Percentiles rank a stretch among this genome's conserved stretches.
phyloP scores from a whole-genome alignment of 345 rosid genomes.

The Physaria fendleri region DNA sequence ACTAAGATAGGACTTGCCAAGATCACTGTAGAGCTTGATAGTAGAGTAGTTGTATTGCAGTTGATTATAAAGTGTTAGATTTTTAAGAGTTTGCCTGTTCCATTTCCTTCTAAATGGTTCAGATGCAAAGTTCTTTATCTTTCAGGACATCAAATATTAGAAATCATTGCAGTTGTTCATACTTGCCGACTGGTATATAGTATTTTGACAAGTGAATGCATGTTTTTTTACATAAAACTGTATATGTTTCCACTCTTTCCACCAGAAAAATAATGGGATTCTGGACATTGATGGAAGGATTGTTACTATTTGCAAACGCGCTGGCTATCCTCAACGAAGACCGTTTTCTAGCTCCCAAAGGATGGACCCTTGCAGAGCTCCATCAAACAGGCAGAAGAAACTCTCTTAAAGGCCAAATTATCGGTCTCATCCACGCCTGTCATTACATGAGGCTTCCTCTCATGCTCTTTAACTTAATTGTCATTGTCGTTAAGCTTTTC shows the following conservation, averaged over 20 bases:
- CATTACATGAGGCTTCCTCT: constrained; percentile 36
- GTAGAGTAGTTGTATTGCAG: background rate
- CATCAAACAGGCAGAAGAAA: constrained; percentile 31
- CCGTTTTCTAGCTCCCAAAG: constrained; percentile 49
- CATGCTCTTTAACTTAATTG: constrained; percentile 30
- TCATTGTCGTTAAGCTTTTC: constrained; percentile 25
- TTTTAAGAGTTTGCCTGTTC: background rate
- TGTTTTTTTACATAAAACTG: background rate
- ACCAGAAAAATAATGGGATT: constrained; percentile 37
- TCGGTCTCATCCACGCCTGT: constrained; percentile 34
- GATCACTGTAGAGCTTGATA: background rate
- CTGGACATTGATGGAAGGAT: constrained; percentile 45
- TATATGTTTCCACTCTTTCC: background rate
- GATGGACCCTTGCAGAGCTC: constrained; percentile 48
- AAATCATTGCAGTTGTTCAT: background rate
- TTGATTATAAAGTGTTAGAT: background rate
- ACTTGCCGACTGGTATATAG: background rate
- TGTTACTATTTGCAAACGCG: constrained; percentile 45
- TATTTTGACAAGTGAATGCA: background rate
- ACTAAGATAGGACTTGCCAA: background rate
- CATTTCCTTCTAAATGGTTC: background rate
- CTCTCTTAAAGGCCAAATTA: constrained; percentile 35
- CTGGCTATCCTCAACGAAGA: constrained; percentile 53
- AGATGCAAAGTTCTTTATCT: background rate
- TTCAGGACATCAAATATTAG: background rate